Percentiles rank a stretch among this genome's conserved stretches.
These are phyloP conservation scores for Irpex lacteus DNA, from an alignment of 1,284 basidiomycete species.

Conservation along the genomic window DNA sequence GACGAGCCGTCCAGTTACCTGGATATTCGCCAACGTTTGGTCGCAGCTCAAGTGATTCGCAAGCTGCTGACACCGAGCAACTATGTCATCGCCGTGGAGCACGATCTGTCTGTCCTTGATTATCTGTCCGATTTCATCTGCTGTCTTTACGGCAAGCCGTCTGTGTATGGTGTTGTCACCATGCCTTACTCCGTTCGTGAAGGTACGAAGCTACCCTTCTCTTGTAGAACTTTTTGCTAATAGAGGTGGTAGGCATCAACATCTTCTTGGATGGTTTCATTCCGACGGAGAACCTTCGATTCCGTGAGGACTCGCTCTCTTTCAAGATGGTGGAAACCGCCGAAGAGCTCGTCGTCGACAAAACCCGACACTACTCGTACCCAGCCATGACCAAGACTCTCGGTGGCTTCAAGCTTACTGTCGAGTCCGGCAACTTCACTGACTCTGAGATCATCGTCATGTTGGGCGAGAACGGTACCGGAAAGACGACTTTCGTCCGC, in stretches of 20 bases:
- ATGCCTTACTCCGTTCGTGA: slow-evolving; percentile 97
- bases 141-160: slow-evolving; percentile 94
- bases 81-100: slow-evolving; percentile 96
- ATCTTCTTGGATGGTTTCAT: slow-evolving; percentile 98
- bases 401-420: slow-evolving; percentile 90
- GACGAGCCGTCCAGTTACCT: slow-evolving; percentile 97
- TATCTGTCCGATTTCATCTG: slow-evolving; percentile 98
- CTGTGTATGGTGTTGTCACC: slow-evolving; percentile 96
- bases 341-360: slow-evolving; percentile 82
- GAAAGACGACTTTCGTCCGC: slow-evolving; percentile 96
- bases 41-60: slow-evolving; percentile 95
- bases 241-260: slow-evolving; percentile 73
- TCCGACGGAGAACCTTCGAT: slow-evolving; percentile 96
- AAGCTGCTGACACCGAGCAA: slow-evolving; percentile 75
- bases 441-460: slow-evolving; percentile 98
- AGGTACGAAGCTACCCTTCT: slow-evolving; percentile 48
- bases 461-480: slow-evolving; percentile 96
- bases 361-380: slow-evolving; percentile 85
- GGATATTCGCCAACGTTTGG: slow-evolving; percentile 91
- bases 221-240: neutral
- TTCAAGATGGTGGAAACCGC: slow-evolving; percentile 97
- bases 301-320: slow-evolving; percentile 89
- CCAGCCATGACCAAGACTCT: slow-evolving; percentile 95
- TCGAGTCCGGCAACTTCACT: slow-evolving; percentile 84
- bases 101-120: slow-evolving; percentile 95